A percentile compares a stretch with the other conserved stretches of the same genome.
Conservation (phyloP, 163 green algal genomes). For the Picocystis sp. region DNA sequence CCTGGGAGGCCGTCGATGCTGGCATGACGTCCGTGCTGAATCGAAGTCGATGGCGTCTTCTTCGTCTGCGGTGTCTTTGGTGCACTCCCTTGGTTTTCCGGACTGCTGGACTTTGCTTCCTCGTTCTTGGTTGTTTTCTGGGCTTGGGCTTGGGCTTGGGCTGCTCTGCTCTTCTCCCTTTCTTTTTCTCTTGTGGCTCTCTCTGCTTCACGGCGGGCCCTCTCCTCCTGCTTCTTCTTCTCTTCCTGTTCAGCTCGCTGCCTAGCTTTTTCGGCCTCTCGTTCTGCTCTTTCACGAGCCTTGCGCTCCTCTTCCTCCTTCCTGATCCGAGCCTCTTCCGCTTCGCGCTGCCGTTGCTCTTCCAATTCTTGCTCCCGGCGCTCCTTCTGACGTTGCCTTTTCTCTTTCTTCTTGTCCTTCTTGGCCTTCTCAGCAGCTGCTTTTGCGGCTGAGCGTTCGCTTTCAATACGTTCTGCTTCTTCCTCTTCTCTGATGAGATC, state of each 20-base stretch:
- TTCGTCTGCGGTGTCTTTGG: constrained; percentile 14
- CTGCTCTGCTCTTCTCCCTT: neutral
- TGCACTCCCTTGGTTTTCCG: constrained; percentile 3
- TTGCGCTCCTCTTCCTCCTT: constrained; percentile 6
- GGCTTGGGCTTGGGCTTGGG: neutral
- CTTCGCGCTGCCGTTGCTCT: constrained; percentile 23
- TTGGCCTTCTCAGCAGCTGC: constrained; percentile 33
- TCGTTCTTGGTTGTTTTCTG: constrained; percentile 7
- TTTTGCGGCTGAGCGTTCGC: constrained; percentile 23
- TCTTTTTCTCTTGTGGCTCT: neutral
- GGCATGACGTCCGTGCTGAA: neutral
- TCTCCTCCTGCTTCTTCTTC: constrained; percentile 8
- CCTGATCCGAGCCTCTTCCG: constrained; percentile 18
- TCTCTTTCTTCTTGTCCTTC: constrained; percentile 31
- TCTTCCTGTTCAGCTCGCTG: constrained; percentile 3
- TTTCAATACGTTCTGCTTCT: constrained; percentile 31
- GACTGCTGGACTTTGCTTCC: constrained; percentile 2
- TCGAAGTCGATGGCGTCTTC: constrained; percentile 5
- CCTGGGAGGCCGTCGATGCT: neutral
- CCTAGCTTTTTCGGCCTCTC: constrained; percentile 7
- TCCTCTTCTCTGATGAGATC: constrained; percentile 86
- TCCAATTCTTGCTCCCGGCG: constrained; percentile 6
- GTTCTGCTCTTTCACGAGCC: neutral
- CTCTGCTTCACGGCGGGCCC: neutral
- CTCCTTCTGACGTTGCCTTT: constrained; percentile 14